These are phyloP conservation scores for Xylaria sp. DNA, from an alignment of 2,329 filamentous ascomycete species.

Conservation along the genomic window DNA sequence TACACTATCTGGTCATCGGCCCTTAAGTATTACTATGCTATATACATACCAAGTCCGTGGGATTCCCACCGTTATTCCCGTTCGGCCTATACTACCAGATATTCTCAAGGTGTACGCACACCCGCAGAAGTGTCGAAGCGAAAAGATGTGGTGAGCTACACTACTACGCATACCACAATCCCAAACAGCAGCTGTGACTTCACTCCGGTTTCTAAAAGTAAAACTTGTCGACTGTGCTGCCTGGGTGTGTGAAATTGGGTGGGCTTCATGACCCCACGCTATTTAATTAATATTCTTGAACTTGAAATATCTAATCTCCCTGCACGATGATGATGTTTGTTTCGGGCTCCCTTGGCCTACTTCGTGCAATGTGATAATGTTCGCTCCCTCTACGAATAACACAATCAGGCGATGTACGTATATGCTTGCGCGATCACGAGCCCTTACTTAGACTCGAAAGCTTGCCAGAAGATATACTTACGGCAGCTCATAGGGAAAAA, in stretches of 20 bases:
- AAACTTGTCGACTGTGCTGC: not conserved
- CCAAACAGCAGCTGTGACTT: not conserved
- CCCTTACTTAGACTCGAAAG: not conserved
- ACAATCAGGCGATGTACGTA: too few species aligned
- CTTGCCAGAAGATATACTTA: not conserved
- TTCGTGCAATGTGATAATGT: not conserved
- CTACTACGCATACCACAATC: not conserved
- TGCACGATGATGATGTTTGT: not conserved
- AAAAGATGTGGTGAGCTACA: too few species aligned
- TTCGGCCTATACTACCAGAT: not conserved
- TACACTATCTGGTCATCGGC: slow-evolving; percentile 1
- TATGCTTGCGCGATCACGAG: not conserved
- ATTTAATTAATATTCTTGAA: slow-evolving; percentile 12
- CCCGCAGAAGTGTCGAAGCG: not conserved
- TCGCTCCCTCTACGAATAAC: too few species aligned
- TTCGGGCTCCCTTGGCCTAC: not conserved
- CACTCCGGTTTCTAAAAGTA: not conserved
- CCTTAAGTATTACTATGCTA: slow-evolving; percentile 5
- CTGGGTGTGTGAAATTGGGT: slow-evolving; percentile 10
- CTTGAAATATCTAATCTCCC: slow-evolving; percentile 6
- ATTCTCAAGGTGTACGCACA: not conserved
- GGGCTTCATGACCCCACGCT: slow-evolving; percentile 6
- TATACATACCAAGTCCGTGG: not conserved
- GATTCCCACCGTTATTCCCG: not conserved
- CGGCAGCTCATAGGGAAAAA: too few species aligned